These are phyloP conservation scores for Trichophyton equinum DNA, from an alignment of 2,329 filamentous ascomycete species.

Conservation along the genomic window DNA sequence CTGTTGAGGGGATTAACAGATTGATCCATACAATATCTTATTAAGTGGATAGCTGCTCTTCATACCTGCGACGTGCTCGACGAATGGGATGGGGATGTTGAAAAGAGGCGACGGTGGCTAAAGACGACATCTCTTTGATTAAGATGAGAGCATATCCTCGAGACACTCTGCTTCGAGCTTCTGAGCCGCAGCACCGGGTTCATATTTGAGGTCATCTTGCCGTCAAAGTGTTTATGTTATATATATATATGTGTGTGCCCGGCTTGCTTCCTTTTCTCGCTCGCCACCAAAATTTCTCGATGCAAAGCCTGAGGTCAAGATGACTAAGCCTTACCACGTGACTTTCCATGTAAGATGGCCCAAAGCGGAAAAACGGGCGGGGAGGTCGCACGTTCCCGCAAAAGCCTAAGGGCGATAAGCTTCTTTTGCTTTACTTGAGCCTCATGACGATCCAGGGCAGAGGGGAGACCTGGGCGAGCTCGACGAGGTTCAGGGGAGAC, in stretches of 20 bases:
- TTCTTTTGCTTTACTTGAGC: conserved; percentile 16
- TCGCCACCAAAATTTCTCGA: background rate
- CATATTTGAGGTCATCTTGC: background rate
- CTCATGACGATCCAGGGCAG: background rate
- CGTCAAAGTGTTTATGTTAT: background rate
- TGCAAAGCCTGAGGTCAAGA: background rate
- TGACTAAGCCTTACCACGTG: conserved; percentile 5
- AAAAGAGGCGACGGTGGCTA: background rate
- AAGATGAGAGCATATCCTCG: background rate
- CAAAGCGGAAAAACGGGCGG: conserved; percentile 4
- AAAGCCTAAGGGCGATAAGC: conserved; percentile 24
- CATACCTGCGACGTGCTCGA: background rate
- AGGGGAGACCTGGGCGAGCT: background rate
- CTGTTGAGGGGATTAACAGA: background rate
- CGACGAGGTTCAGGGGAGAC: background rate
- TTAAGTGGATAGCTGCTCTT: background rate
- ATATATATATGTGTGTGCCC: background rate
- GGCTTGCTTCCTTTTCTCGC: background rate
- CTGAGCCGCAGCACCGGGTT: background rate
- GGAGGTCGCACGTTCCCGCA: conserved; percentile 14
- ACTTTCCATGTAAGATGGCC: conserved; percentile 1
- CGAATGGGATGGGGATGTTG: background rate
- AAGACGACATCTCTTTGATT: background rate
- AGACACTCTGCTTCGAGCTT: background rate
- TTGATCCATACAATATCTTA: background rate